Evolutionary conservation across 2,329 filamentous ascomycete genomes (phyloP), one percentile per base, ranked within the genome.

Genomic region (Fusarium algeriense): DNA sequence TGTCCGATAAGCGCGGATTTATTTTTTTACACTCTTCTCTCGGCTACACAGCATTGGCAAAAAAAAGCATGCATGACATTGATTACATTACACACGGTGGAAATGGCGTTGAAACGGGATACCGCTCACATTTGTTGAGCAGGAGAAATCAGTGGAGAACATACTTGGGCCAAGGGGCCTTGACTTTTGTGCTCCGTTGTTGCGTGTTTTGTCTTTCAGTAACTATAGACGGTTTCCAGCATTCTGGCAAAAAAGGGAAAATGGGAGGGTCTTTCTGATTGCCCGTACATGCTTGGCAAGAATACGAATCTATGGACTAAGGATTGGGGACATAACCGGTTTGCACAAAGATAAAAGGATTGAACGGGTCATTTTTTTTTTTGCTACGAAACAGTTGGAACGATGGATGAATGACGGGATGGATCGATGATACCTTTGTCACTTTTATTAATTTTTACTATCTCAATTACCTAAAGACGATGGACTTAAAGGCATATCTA

Each of bases 341-440:
- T 56, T 46, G 48, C 35, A 59, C 34, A 41, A 52, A 54, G 44
- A 46, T 26, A 57, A 35, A 23, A 40, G 40, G 44, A 50, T 41
- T 32, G 34, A 32, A 56, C 20, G 52, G 41, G 35, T 50, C 41
- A 46, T 52, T 60, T 45, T 66, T 38, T 38, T 32, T 52, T 52
- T 48, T 52, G 63, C 30, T 67, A 71, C 65, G 55, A 41, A 73
- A 38, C 30, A 48, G 44, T 45, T 61, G 67, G 64, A 65, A 67
- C 56, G 64, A 69, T 63, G 46, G 65, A 69, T 64, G 46, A 73
- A 73, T 64, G 58, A 73, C 55, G 65, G 58, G 23, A 66, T 53
- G 43, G 61, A 60, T 52, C 45, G 63, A 74, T 67, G 63, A 71
- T 75, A 69, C 67, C 53, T 71, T 64, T 67, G 40, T 66, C 61